Evolutionary conservation across 768 basidiomycete genomes (phyloP).

Genomic region (Leccinum aurantiacum): DNA sequence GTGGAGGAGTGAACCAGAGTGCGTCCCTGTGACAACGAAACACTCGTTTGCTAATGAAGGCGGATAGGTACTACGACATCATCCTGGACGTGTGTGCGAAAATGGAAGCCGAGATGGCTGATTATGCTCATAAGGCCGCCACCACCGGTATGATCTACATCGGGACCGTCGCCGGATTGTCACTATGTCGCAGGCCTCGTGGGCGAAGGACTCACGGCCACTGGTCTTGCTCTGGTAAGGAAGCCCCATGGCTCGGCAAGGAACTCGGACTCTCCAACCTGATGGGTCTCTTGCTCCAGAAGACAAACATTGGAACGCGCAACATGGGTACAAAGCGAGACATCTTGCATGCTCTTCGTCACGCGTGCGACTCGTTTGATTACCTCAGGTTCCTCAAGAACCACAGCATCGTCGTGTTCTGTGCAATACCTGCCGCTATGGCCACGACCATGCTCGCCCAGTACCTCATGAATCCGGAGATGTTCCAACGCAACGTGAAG

Average conservation of each 20-base stretch:
- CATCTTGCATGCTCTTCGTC: conserved; percentile 89
- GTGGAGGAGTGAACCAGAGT: conserved; percentile 82
- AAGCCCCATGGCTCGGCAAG: conserved; percentile 65
- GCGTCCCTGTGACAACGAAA: background rate
- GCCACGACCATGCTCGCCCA: conserved; percentile 89
- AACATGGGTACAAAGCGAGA: conserved; percentile 79
- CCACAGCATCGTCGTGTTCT: conserved; percentile 94
- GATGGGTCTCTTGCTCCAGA: conserved; percentile 94
- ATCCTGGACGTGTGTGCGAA: conserved; percentile 82
- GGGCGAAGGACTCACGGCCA: conserved; percentile 45
- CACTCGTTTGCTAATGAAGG: too few species aligned
- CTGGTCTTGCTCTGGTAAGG: conserved; percentile 88
- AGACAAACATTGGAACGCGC: conserved; percentile 92
- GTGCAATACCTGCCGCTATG: conserved; percentile 92
- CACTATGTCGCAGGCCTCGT: conserved; percentile 93
- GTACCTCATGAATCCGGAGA: conserved; percentile 89
- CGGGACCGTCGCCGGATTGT: conserved; percentile 74
- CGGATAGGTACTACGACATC: conserved; percentile 59
- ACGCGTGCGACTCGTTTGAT: conserved; percentile 82
- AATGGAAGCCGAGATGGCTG: conserved; percentile 95
- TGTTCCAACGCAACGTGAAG: conserved; percentile 89
- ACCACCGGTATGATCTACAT: conserved; percentile 7
- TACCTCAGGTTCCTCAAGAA: conserved; percentile 84
- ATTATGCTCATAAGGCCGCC: conserved; percentile 83
- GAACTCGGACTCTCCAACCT: conserved; percentile 90